Evolutionary conservation across 73 alveolate genomes (phyloP).

Genomic region (Paramecium primaurelia): DNA sequence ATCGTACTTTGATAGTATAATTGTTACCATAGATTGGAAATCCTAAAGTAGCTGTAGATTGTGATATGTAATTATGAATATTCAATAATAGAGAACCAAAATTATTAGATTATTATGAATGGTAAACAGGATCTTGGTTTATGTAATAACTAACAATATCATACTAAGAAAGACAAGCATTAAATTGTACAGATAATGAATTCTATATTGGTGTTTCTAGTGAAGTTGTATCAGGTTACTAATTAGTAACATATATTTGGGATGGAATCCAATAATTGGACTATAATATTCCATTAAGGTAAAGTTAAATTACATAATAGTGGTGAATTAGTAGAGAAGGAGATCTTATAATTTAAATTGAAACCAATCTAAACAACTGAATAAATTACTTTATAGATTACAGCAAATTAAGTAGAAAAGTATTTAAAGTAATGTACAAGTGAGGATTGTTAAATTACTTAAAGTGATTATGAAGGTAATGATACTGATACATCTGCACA

Average conservation of each 20-base stretch:
- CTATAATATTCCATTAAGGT: conserved; percentile 13
- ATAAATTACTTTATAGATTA: not conserved
- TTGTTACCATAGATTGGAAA: conserved; percentile 23
- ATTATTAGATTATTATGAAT: conserved; percentile 10
- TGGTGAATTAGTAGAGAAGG: not conserved
- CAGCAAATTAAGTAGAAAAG: not conserved
- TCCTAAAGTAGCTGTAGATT: not conserved
- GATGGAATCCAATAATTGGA: not conserved
- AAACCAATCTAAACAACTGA: not conserved
- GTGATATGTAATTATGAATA: not conserved
- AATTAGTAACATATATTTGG: not conserved
- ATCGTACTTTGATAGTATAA: not conserved
- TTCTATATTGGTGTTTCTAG: conserved; percentile 25
- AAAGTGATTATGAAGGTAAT: not conserved
- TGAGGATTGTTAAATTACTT: not conserved
- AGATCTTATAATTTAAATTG: not conserved
- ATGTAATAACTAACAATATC: not conserved
- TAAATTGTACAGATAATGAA: conserved; percentile 12
- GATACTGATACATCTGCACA: not conserved
- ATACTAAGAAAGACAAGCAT: not conserved
- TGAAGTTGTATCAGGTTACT: not conserved
- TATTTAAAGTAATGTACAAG: not conserved
- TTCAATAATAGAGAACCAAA: not conserved
- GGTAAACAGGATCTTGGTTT: not conserved
- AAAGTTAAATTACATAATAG: not conserved